Evolutionary conservation across 2,329 filamentous ascomycete genomes (phyloP), one percentile per base, ranked within the genome.

Genomic region (Camillea tinctor): DNA sequence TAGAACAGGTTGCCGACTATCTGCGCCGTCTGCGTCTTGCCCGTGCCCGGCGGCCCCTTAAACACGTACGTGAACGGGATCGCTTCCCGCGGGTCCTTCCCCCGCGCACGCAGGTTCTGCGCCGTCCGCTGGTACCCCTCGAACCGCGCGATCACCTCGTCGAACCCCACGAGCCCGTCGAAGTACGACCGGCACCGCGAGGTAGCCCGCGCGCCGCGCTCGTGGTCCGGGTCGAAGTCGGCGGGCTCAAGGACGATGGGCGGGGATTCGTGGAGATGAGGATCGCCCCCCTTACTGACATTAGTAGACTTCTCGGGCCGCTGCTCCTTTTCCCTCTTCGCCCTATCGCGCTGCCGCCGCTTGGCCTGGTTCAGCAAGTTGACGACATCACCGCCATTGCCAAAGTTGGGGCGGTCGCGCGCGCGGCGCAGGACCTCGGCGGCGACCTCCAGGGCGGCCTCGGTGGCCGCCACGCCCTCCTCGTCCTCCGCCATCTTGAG

Each of bases 1-100:
- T 90, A 92, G 68, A 85, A 93, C 0, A 93, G 78, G 62, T 90
- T 83, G 8, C 89, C 90, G 81, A 92, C 90, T 63, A 88, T 89
- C n/a, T 80, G 76, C 0, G 90, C 90, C 0, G 79, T 91, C 0
- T 86, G 88, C 0, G 89, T 92, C 68, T 93, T 93, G 0, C 90
- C 90, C 0, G 89, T 92, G 0, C 86, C 88, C 13, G 87, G 86
- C 0, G 76, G 76, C 0, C 89, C 89, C 0, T 84, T 81, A 74
- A 92, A 92, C 0, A 92, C 67, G 64, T 91, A 91, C 62, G 83
- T 88, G 70, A 89, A 89, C 0, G 88, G 87, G 0, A 91, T 79
- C 13, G 82, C 74, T 7, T 84, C 79, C 8, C 79, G 77, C 1
- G 86, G 82, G 63, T 90, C 83, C 69, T 87, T 73, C 0, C 76